These are phyloP conservation scores for Talaromyces sp. DNA, from an alignment of 2,329 filamentous ascomycete genomes.

Conservation along the genomic window DNA sequence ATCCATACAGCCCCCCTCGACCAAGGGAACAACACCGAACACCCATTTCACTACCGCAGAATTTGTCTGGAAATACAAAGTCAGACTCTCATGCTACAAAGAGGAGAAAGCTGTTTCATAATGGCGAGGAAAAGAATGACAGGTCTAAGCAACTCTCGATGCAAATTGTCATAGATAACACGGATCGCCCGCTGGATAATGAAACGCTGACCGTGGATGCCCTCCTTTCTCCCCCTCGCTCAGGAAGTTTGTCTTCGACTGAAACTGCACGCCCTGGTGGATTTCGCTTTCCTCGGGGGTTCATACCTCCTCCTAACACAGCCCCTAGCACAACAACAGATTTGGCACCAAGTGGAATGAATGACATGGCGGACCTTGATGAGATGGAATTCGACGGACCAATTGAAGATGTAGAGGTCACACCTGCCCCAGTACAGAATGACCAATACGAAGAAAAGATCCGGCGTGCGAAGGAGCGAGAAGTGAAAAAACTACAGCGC, in stretches of 20 bases:
- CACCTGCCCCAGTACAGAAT: background rate
- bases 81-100: conserved; percentile 22
- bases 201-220: conserved; percentile 25
- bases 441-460: conserved; percentile 14
- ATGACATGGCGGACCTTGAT: conserved; percentile 13
- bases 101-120: conserved; percentile 29
- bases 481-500: conserved; percentile 31
- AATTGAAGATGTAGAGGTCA: conserved; percentile 6
- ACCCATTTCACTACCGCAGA: background rate
- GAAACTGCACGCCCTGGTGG: conserved; percentile 17
- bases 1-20: conserved; percentile 8
- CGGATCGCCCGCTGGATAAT: conserved; percentile 9
- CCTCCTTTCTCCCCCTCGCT: conserved; percentile 35
- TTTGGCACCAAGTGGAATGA: conserved; percentile 12
- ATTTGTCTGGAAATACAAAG: background rate
- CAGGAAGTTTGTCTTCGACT: conserved; percentile 26
- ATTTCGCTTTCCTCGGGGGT: conserved; percentile 34
- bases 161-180: conserved; percentile 23
- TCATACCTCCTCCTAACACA: conserved; percentile 25
- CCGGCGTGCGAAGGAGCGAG: conserved; percentile 17
- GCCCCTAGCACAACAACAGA: conserved; percentile 21
- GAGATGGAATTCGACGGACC: conserved; percentile 11
- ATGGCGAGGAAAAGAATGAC: conserved; percentile 9
- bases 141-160: conserved; percentile 13
- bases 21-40: conserved; percentile 2